Conservation (phyloP, 345 rosid species). For the Arabis alpina region DNA sequence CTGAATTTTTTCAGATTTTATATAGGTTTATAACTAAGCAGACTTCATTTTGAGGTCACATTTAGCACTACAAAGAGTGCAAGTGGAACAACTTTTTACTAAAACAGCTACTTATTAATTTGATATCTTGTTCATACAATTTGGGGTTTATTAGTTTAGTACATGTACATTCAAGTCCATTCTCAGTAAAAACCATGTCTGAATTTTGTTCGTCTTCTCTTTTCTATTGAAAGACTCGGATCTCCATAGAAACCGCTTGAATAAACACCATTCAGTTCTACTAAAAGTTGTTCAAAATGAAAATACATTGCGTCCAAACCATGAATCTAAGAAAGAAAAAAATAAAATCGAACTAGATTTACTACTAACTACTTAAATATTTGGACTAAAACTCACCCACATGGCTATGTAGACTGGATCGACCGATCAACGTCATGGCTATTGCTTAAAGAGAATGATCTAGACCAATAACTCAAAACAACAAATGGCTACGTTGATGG, state of each 20-base stretch:
- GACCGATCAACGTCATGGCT: not conserved
- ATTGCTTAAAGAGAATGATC: not conserved
- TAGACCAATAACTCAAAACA: not conserved
- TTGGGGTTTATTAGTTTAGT: too few species aligned
- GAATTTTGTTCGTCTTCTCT: not conserved
- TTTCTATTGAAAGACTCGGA: too few species aligned
- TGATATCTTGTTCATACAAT: not conserved
- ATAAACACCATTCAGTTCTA: not conserved
- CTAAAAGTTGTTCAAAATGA: not conserved
- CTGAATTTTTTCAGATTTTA: conserved; percentile 2
- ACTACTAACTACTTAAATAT: not conserved
- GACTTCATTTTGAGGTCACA: conserved; percentile 22
- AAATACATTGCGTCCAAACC: not conserved
- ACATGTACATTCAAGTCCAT: too few species aligned
- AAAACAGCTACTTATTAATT: not conserved
- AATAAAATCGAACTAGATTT: not conserved
- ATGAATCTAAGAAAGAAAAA: not conserved
- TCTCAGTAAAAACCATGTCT: not conserved
- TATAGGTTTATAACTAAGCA: conserved; percentile 26
- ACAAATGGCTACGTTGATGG: not conserved
- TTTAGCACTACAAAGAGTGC: conserved; percentile 24
- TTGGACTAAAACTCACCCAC: not conserved
- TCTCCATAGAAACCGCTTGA: too few species aligned
- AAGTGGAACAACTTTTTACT: conserved; percentile 3
- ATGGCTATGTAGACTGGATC: not conserved